Base-by-base conservation (phyloP, 2,329 filamentous ascomycete species). In the Pyrenochaeta sp. region DNA sequence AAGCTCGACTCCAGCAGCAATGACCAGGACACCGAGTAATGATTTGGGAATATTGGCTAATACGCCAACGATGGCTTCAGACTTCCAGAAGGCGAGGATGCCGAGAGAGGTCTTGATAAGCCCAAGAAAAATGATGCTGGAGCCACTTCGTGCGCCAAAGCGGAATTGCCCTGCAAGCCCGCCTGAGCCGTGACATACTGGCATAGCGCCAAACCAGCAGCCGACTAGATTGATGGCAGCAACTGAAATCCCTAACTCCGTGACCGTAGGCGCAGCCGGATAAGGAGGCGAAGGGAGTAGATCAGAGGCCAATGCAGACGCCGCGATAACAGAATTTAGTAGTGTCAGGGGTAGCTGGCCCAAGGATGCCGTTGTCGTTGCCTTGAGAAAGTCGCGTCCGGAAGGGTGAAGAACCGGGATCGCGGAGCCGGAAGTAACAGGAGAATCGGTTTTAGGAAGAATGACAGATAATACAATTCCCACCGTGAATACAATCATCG, bases 191-290 rank as follows among this genome's bases (percentile, higher is more conserved):
- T 97, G 94, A 65, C 94, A 97, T 3, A 94, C 85, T 3, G 93
- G 94, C 94, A 96, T 97, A 4, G 88, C 88, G 34, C 92, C 92
- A 61, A 96, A 95, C 89, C 90, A 96, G 61, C 89, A 92, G 11
- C 88, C 88, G 1, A 88, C 69, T 3, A 96, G 75, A 66, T 97
- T 97, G 83, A 96, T 95, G 2, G 78, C 61, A 0, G 87, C 86
- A 3, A 97, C 89, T 41, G 90, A 96, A 47, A 92, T 68, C 1
- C 92, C 93, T 20, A 97, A 78, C 1, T 85, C 79, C 0, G 90
- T 93, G 5, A 90, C 86, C 0, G 83, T 84, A 0, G 90, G 90
- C 0, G 85, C 76, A 0, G 66, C 41, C 1, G 74, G 69, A 27
- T 67, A 72, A 6, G 82, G 80, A 3, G 87, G 72, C 1, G 82